Conservation (phyloP, 2,329 filamentous ascomycete species). For the Xylariaceae sp. region DNA sequence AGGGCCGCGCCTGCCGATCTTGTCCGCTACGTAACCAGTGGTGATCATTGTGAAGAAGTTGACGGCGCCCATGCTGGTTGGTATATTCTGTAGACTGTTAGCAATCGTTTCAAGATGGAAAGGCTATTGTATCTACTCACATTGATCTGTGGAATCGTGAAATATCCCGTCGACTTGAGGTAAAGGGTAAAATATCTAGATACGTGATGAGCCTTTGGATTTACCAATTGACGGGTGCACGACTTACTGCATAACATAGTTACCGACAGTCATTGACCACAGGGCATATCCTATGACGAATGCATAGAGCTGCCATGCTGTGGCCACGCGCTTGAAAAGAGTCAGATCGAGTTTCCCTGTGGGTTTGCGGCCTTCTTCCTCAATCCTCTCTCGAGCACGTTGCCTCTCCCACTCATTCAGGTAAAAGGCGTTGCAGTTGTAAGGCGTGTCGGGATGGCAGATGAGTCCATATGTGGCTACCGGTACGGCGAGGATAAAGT, state of each 20-base stretch:
- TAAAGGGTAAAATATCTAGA: constrained; percentile 31
- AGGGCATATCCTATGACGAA: constrained; percentile 29
- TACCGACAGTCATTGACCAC: constrained; percentile 26
- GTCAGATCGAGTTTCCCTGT: constrained; percentile 26
- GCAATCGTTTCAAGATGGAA: too few species aligned
- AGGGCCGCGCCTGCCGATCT: constrained; percentile 48
- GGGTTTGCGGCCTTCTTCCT: constrained; percentile 25
- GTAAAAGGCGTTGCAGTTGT: constrained; percentile 23
- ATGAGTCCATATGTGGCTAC: constrained; percentile 24
- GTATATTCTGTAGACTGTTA: too few species aligned
- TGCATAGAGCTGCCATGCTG: constrained; percentile 26
- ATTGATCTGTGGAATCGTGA: constrained; percentile 41
- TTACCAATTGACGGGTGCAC: too few species aligned
- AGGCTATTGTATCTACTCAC: too few species aligned
- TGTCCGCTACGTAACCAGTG: constrained; percentile 52
- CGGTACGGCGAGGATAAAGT: constrained; percentile 25
- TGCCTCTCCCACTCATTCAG: constrained; percentile 22
- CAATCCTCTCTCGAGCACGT: constrained; percentile 27
- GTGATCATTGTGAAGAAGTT: constrained; percentile 45
- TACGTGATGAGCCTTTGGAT: too few species aligned
- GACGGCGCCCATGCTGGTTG: constrained; percentile 34
- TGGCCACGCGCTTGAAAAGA: constrained; percentile 23
- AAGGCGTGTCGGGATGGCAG: constrained; percentile 25
- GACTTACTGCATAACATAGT: constrained; percentile 32
- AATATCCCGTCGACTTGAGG: constrained; percentile 28